Conservation (phyloP, 2,329 filamentous ascomycete species). For the Venturia carpophila region DNA sequence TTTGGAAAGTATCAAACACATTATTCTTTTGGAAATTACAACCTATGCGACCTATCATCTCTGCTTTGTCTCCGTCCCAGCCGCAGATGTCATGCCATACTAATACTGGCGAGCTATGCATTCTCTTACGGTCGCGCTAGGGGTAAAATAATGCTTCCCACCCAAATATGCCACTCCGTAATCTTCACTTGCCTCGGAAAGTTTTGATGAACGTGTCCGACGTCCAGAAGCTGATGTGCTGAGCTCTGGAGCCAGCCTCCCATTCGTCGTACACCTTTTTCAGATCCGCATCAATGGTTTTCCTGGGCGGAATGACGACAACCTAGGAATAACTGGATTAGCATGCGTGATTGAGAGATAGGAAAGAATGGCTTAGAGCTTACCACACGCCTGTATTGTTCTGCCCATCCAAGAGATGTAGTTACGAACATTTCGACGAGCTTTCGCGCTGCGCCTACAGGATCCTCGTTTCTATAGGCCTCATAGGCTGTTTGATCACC, state of each 20-base stretch:
- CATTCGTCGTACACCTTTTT: conserved; percentile 4
- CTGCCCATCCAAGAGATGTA: not conserved
- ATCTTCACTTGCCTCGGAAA: not conserved
- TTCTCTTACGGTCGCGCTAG: not conserved
- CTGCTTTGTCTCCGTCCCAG: no score
- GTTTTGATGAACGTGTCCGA: not conserved
- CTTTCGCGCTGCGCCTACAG: not conserved
- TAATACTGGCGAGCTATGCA: not conserved
- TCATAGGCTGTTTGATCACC: not conserved
- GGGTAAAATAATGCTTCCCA: not conserved
- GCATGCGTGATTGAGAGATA: not conserved
- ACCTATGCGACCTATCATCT: no score
- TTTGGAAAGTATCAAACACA: no score
- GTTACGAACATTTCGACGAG: not conserved
- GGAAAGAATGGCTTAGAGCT: not conserved
- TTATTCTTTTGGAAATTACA: no score
- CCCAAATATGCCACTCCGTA: not conserved
- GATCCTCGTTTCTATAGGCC: not conserved
- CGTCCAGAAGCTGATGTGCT: conserved; percentile 1
- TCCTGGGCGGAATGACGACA: not conserved
- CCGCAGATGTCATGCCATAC: not conserved
- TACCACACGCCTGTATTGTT: conserved; percentile 7
- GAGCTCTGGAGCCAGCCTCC: conserved; percentile 7
- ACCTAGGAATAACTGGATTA: not conserved
- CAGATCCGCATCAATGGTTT: not conserved